Evolutionary conservation across 148 eudicot genomes (phyloP).

Genomic region (Talinum fruticosum): DNA sequence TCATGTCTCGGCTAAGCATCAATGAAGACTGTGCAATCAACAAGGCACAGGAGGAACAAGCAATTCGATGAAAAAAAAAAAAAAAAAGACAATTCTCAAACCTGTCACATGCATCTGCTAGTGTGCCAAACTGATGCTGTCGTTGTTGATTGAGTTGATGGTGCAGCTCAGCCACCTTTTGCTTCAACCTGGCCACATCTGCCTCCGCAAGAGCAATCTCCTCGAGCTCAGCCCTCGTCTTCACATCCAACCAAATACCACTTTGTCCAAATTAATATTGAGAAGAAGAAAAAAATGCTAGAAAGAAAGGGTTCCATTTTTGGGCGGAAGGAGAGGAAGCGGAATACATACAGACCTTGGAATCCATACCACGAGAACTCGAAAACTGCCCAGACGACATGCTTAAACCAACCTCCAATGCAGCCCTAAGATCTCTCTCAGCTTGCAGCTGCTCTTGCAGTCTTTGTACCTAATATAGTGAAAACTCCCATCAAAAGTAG

Average conservation of each 20-base stretch:
- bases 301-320: not conserved
- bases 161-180: slow-evolving; percentile 94
- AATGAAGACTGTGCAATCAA: not conserved
- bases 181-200: slow-evolving; percentile 93
- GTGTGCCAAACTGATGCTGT: slow-evolving; percentile 78
- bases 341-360: slow-evolving; percentile 54
- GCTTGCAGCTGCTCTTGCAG: slow-evolving; percentile 98
- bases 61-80: not conserved
- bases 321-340: not conserved
- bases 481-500: not conserved
- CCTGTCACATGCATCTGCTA: slow-evolving; percentile 65
- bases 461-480: slow-evolving; percentile 68
- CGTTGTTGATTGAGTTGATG: slow-evolving; percentile 97
- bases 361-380: slow-evolving; percentile 83
- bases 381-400: slow-evolving; percentile 89
- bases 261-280: not conserved
- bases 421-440: slow-evolving; percentile 96
- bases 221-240: slow-evolving; percentile 99
- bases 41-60: not conserved
- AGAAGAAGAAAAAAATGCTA: not conserved
- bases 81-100: slow-evolving; percentile 24
- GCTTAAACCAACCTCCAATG: slow-evolving; percentile 96
- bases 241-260: slow-evolving; percentile 26
- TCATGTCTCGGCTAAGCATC: not conserved
- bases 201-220: slow-evolving; percentile 99